phyloP scores from a whole-genome alignment of 2,329 filamentous ascomycete species.

The Plectosphaerella cucumerina region DNA sequence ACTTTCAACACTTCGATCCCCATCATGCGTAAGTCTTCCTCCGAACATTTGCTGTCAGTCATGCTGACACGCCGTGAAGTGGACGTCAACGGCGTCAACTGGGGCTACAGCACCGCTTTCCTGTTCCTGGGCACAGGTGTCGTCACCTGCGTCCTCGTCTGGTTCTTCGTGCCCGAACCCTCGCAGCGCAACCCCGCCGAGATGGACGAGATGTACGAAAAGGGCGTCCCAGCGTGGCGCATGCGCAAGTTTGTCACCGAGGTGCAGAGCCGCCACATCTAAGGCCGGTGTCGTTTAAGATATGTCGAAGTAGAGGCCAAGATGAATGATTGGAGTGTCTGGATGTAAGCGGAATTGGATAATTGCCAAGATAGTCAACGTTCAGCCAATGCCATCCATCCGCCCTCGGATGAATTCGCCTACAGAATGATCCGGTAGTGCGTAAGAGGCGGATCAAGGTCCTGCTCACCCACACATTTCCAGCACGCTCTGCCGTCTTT shows the following conservation, averaged over 20 bases:
- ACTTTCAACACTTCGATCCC: conserved; percentile 19
- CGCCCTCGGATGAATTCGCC: too few relatives aligned
- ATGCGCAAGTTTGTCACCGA: conserved; percentile 12
- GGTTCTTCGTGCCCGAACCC: conserved; percentile 12
- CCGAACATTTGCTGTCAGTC: neutral
- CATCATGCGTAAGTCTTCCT: conserved; percentile 17
- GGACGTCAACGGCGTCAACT: conserved; percentile 23
- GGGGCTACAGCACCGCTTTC: conserved; percentile 25
- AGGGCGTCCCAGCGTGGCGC: conserved; percentile 18
- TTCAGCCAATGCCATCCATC: too few relatives aligned
- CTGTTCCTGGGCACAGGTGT: conserved; percentile 21
- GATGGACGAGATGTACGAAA: conserved; percentile 20
- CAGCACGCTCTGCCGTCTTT: too few relatives aligned
- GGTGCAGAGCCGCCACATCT: neutral
- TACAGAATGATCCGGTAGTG: too few relatives aligned
- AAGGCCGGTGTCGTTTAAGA: too few relatives aligned
- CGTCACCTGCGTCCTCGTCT: conserved; percentile 21
- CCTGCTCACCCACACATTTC: too few relatives aligned
- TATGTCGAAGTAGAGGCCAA: too few relatives aligned
- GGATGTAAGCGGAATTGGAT: too few relatives aligned
- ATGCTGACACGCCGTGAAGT: conserved; percentile 6
- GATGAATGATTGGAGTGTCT: too few relatives aligned
- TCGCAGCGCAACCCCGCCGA: conserved; percentile 15
- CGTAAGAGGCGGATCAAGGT: too few relatives aligned
- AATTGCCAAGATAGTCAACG: too few relatives aligned